Conservation (phyloP, 176 grass and related monocot genomes). For the Puccinellia tenuiflora region DNA sequence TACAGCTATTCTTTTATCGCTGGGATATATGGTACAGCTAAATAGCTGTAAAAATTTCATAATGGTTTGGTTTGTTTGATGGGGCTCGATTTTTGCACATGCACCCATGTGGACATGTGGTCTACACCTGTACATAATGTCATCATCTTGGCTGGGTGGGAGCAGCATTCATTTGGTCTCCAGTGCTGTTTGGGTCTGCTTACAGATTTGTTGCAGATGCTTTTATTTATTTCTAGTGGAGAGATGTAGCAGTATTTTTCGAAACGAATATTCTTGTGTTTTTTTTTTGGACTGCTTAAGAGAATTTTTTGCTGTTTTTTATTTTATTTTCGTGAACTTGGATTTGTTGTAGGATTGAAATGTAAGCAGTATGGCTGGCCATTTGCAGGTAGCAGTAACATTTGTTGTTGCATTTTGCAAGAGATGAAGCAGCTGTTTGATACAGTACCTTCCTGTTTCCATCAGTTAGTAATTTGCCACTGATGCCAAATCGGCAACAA, state of each 20-base stretch:
- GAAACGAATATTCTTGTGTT: not conserved
- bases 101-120: slow-evolving; percentile 20
- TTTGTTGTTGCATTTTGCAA: not conserved
- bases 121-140: not conserved
- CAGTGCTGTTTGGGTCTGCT: not conserved
- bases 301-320: not conserved
- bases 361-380: not conserved
- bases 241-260: not conserved
- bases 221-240: not conserved
- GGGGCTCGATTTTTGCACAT: slow-evolving; percentile 1
- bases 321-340: not conserved
- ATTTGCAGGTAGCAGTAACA: not conserved
- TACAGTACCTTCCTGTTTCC: not conserved
- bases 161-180: not conserved
- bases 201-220: not conserved
- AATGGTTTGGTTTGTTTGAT: not conserved
- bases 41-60: slow-evolving; percentile 10
- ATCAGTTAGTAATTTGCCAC: not conserved
- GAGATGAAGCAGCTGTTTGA: not conserved
- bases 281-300: not conserved
- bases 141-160: not conserved
- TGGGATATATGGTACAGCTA: not conserved
- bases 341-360: not conserved
- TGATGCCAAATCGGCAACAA: not conserved
- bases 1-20: not conserved